Evolutionary conservation across 1,284 basidiomycete genomes (phyloP), one percentile per base, ranked within the genome.

Genomic region (Schizophyllum amplum): DNA sequence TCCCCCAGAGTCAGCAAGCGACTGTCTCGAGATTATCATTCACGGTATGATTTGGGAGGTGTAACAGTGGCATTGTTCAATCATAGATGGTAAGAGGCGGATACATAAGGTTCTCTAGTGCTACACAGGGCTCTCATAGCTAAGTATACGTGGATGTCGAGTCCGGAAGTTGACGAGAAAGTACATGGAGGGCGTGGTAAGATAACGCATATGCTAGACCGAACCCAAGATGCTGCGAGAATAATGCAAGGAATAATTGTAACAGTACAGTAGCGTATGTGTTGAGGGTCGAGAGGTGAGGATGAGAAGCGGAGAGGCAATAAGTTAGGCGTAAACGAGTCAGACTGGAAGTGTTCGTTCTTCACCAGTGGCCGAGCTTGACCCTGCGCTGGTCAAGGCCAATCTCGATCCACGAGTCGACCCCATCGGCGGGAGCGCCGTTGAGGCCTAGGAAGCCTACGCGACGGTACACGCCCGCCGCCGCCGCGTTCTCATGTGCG

Each of bases 391-490:
- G 73, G 63, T 84, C 79, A 61, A 86, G 84, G 0, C 84, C 84
- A 56, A 83, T 68, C 60, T 87, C 85, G 4, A 81, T 64, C 83
- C 83, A 86, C 6, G 68, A 69, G 51, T 83, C 79, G 5, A 80
- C 76, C 11, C 73, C 75, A 21, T 73, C 70, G 3, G n/a, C n/a
- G 72, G 69, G 1, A 65, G 64, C 4, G 60, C 62, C 3, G 61
- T 64, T 68, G 15, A 84, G 70, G 3, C 83, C 83, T 5, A 72
- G 67, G 60, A 86, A 87, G 0, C 84, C 84, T 13, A 86, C 82
- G 3, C 75, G 73, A 52, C 74, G 65, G 64, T 87, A 87, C 2
- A 86, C 82, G n/a, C 71, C 72, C 0, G 71, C 71, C 4, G 83
- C 83, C 2, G 68, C 73, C 7, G 63, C 67, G 59, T 86, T 86